Base-by-base conservation (phyloP, 2,329 filamentous ascomycete genomes). In the Calonectria pseudoturangicola region DNA sequence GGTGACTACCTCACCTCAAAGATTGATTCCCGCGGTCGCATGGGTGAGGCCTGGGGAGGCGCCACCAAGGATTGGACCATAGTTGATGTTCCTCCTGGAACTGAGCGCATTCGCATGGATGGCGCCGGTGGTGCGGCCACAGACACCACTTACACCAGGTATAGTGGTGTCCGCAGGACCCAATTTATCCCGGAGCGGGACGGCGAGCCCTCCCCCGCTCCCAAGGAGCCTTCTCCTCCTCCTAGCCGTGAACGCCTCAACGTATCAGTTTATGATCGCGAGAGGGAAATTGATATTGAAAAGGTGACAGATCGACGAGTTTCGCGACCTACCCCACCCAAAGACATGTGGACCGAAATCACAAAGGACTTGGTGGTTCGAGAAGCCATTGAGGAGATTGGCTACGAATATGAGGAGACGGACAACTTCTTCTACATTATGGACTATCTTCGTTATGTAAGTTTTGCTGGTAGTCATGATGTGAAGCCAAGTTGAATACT, bases 281-380 rank as follows among this genome's bases (percentile, higher is more conserved):
- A 88, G 70, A 82, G 85, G 15, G 87, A 88, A 39, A 83, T 89
- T 48, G 89, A 91, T 63, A 85, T 91, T 36, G 89, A 91, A 63
- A 89, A 90, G 77, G 86, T 88, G 28, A 87, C 86, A 21, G 91
- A 93, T 74, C 86, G 86, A 75, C 87, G 83, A 75, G 86, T 86
- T 27, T 83, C 85, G 69, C 85, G 84, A 41, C 83, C 80, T 73
- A 83, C 74, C 63, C 80, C 84, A 65, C 85, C 89, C 39, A 89
- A 90, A 69, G 91, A 93, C 72, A 94, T 98, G 87, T 98, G 96
- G 96, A 99, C 97, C 0, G 97, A 98, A 85, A 95, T 99, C 78
- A 98, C 96, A 56, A 98, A 98, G 85, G 96, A 98, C 77, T 86
- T 98, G 43, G 95, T 98, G 18, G 89, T 93, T 71, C 92, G 93